phyloP scores from a whole-genome alignment of 768 basidiomycete genomes.

The Tricholoma hemisulphureum region DNA sequence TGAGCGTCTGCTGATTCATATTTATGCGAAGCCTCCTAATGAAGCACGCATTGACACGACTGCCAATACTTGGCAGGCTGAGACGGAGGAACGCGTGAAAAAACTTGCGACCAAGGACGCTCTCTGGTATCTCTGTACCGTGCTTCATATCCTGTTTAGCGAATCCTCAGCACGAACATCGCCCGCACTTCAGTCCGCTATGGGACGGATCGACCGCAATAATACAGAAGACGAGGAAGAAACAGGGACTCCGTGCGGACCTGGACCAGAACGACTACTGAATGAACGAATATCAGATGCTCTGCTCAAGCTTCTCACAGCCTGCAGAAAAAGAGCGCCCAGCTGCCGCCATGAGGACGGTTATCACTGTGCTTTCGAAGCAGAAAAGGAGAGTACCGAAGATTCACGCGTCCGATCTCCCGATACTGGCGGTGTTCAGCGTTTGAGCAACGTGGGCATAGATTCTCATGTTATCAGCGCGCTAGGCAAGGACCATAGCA shows the following conservation, averaged over 20 bases:
- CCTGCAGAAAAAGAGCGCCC: conserved; percentile 10
- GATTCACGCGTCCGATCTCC: background rate
- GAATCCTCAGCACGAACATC: background rate
- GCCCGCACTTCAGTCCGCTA: background rate
- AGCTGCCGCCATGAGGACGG: conserved; percentile 1
- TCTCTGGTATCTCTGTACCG: conserved; percentile 51
- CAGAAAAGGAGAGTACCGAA: background rate
- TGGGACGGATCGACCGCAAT: conserved; percentile 1
- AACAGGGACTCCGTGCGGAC: background rate
- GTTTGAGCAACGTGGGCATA: background rate
- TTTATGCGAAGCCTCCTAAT: background rate
- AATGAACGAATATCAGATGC: conserved; percentile 13
- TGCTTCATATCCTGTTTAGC: conserved; percentile 38
- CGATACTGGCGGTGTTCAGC: background rate
- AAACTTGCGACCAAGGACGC: conserved; percentile 48
- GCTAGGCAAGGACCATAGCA: conserved; percentile 7
- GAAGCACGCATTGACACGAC: conserved; percentile 2
- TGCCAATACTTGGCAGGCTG: background rate
- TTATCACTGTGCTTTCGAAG: background rate
- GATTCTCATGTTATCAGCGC: conserved; percentile 2
- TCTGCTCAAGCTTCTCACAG: conserved; percentile 14
- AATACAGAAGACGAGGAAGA: background rate
- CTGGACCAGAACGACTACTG: conserved; percentile 7
- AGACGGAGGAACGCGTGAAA: conserved; percentile 28
- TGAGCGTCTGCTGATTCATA: conserved; percentile 26